phyloP scores from a whole-genome alignment of 2,329 filamentous ascomycete species.

The Diaporthe humulicola region DNA sequence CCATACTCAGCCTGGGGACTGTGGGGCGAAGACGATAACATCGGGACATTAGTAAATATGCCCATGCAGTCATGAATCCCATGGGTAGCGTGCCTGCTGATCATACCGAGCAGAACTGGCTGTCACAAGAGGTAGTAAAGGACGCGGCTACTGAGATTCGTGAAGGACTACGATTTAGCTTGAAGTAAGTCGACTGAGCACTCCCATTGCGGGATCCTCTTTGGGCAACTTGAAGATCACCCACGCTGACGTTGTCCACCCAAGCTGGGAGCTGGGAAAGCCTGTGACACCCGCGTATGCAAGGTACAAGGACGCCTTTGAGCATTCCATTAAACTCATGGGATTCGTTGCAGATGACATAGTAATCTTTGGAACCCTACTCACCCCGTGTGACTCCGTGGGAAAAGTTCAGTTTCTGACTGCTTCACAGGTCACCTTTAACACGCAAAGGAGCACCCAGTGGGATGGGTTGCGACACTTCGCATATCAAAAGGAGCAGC shows the following conservation, averaged over 20 bases:
- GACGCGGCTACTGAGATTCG: conserved; percentile 35
- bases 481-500: conserved; percentile 28
- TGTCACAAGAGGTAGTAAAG: conserved; percentile 41
- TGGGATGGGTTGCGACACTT: conserved; percentile 64
- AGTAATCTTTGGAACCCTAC: neutral
- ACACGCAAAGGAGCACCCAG: conserved; percentile 62
- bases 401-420: conserved; percentile 57
- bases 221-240: neutral
- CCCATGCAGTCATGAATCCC: too few relatives aligned
- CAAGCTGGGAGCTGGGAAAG: conserved; percentile 24
- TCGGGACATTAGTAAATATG: conserved; percentile 39
- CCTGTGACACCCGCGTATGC: neutral
- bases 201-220: neutral
- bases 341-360: neutral
- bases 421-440: conserved; percentile 47
- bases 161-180: conserved; percentile 35
- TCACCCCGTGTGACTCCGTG: too few relatives aligned
- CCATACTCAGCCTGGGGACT: conserved; percentile 32
- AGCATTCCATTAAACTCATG: neutral
- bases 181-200: conserved; percentile 34
- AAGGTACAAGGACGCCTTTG: conserved; percentile 11
- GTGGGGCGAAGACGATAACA: conserved; percentile 25
- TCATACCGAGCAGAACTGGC: conserved; percentile 37
- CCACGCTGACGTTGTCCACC: neutral
- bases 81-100: neutral